phyloP scores from a whole-genome alignment of 208 protist genomes.

The Zelonia costaricensis region DNA sequence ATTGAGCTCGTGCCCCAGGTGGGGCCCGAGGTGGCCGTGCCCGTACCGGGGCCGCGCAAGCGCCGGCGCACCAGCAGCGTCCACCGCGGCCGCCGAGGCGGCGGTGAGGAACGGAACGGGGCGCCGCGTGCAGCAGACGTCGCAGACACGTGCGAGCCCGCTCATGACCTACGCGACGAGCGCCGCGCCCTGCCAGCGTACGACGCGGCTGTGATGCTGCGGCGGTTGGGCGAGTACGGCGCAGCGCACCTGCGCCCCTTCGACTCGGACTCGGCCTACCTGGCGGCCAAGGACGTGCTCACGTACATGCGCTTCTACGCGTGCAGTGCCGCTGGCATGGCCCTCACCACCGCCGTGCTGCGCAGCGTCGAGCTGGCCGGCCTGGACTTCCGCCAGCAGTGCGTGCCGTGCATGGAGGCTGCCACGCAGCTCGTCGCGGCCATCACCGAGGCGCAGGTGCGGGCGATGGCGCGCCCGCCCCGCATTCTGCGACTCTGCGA shows the following conservation, averaged over 20 bases:
- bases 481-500: slow-evolving; percentile 69
- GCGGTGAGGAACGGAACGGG: neutral
- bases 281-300: slow-evolving; percentile 51
- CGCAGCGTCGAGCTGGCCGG: slow-evolving; percentile 21
- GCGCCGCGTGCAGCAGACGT: neutral
- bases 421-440: slow-evolving; percentile 19
- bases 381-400: slow-evolving; percentile 50
- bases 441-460: slow-evolving; percentile 36
- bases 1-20: neutral
- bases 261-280: slow-evolving; percentile 62
- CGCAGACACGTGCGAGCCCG: neutral
- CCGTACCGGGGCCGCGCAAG: neutral
- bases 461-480: slow-evolving; percentile 52
- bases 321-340: slow-evolving; percentile 13
- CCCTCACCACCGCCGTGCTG: slow-evolving; percentile 27
- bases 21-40: neutral
- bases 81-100: neutral
- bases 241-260: slow-evolving; percentile 46
- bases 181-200: neutral
- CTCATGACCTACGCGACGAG: neutral
- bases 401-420: slow-evolving; percentile 45
- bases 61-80: neutral
- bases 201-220: slow-evolving; percentile 7
- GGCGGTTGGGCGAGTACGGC: slow-evolving; percentile 26
- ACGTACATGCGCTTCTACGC: slow-evolving; percentile 42